Evolutionary conservation across 305 asterid species (phyloP), one percentile per base, ranked within the genome.

Genomic region (Fraxinus platypoda): DNA sequence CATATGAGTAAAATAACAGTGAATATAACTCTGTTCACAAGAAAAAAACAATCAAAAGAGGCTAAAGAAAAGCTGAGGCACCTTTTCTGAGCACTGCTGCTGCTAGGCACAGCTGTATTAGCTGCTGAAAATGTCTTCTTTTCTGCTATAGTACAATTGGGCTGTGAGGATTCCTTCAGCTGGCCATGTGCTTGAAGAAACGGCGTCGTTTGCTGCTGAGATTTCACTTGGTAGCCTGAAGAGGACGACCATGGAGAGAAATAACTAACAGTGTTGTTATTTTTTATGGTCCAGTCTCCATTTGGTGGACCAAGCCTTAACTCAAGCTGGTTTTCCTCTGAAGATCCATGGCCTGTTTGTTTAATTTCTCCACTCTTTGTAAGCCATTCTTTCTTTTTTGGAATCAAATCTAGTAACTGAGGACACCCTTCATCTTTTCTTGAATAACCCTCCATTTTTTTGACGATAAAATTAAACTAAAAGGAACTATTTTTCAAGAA

Each of bases 291-390:
- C 93, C 93, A 90, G 34, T 84, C 85, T 33, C 88, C 94, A 28
- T 90, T 91, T 0, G 98, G 98, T 25, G 99, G 99, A 80, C 93
- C 96, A 54, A 94, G 98, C 59, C 93, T 87, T 33, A 95, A 87
- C 87, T 95, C 97, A 12, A 95, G 95, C 86, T 88, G 90, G 78
- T 83, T 89, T 85, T 94, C 98, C 38, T 88, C 97, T 21, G 92
- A 82, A 82, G 74, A 28, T 46, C 84, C 85, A 80, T 82, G 82
- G 59, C 80, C 34, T 15, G 54, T 8, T 25, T 23, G 17, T 62
- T 8, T 71, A 46, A 83, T 78, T 81, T 75, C 90, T 77, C 74
- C 89, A 54, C 84, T 85, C 81, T 84, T 88, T 76, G 79, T 82
- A 15, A 64, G 9, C 91, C 91, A 83, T 31, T 86, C 83, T 76